Evolutionary conservation across 2,329 filamentous ascomycete species (phyloP).

Genomic region (Cladophialophora bantiana): DNA sequence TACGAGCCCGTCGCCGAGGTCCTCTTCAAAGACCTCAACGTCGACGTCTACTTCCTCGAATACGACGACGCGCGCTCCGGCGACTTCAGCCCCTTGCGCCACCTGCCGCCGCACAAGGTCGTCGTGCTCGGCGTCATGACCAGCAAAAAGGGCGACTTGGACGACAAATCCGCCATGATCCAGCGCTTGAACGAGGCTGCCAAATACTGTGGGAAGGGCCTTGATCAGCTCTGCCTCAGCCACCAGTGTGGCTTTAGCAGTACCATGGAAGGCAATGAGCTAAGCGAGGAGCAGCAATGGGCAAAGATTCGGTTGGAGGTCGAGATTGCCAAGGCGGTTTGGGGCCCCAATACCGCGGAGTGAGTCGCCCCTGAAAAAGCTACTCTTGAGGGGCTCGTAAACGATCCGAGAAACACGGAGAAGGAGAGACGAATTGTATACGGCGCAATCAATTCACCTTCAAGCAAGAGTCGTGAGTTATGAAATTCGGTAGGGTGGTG

Average conservation of each 20-base stretch:
- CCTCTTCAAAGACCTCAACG: constrained; percentile 64
- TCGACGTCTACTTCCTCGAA: constrained; percentile 67
- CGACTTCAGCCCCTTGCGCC: constrained; percentile 63
- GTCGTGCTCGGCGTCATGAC: constrained; percentile 64
- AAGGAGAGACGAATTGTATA: too few relatives aligned
- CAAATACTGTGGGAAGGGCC: constrained; percentile 57
- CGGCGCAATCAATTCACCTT: too few relatives aligned
- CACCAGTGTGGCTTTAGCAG: constrained; percentile 66
- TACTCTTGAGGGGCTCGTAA: too few relatives aligned
- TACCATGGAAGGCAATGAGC: constrained; percentile 63
- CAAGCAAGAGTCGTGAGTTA: too few relatives aligned
- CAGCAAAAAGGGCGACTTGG: constrained; percentile 65
- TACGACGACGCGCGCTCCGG: constrained; percentile 65
- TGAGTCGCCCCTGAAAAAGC: background rate
- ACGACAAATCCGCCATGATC: constrained; percentile 55
- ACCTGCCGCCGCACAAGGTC: constrained; percentile 61
- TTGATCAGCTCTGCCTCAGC: constrained; percentile 63
- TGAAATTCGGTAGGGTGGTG: too few relatives aligned
- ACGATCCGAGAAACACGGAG: background rate
- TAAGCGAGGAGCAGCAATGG: constrained; percentile 65
- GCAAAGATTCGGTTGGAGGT: constrained; percentile 62
- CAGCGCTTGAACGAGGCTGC: constrained; percentile 56
- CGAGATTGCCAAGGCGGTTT: constrained; percentile 65
- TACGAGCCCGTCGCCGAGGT: constrained; percentile 66
- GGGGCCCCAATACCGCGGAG: constrained; percentile 56